Conservation (phyloP, 352 stramenopile species). For the Pythium dissimile region DNA sequence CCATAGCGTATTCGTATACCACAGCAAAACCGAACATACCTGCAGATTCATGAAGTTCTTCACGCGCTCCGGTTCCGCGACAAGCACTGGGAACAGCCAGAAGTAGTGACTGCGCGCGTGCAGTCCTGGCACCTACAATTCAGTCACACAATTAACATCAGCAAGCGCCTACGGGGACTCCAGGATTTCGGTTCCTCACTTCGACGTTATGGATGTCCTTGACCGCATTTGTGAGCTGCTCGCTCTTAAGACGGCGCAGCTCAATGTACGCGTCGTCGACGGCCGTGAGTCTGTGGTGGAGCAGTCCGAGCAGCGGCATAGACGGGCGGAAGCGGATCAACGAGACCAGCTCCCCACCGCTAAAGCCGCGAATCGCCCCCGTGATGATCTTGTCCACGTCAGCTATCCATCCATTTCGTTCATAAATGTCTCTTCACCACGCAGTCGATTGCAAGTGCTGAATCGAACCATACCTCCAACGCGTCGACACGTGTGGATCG, state of each 20-base stretch:
- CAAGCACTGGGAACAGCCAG: slow-evolving; percentile 79
- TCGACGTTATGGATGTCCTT: slow-evolving; percentile 52
- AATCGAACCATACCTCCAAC: slow-evolving; percentile 39
- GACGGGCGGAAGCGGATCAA: slow-evolving; percentile 73
- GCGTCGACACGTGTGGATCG: slow-evolving; percentile 55
- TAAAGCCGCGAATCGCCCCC: slow-evolving; percentile 79
- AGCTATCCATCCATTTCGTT: too few species aligned
- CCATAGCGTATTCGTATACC: too few species aligned
- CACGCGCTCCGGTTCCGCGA: slow-evolving; percentile 48
- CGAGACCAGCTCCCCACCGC: slow-evolving; percentile 68
- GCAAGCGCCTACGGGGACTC: too few species aligned
- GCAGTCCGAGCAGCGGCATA: slow-evolving; percentile 68
- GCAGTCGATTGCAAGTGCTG: too few species aligned
- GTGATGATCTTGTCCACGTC: slow-evolving; percentile 81
- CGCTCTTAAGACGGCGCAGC: slow-evolving; percentile 69
- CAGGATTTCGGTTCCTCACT: slow-evolving; percentile 29
- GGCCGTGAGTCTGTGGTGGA: slow-evolving; percentile 61
- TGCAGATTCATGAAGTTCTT: slow-evolving; percentile 71
- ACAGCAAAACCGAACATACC: slow-evolving; percentile 27
- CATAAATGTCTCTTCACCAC: too few species aligned
- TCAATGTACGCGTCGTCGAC: slow-evolving; percentile 71
- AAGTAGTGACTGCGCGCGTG: slow-evolving; percentile 68
- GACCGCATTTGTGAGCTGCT: slow-evolving; percentile 50
- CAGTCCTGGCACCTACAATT: slow-evolving; percentile 51
- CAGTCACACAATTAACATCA: not conserved